Percentiles rank a stretch among this genome's conserved stretches.
Conservation (phyloP, 176 grass and related monocot species). For the Avena insularis region DNA sequence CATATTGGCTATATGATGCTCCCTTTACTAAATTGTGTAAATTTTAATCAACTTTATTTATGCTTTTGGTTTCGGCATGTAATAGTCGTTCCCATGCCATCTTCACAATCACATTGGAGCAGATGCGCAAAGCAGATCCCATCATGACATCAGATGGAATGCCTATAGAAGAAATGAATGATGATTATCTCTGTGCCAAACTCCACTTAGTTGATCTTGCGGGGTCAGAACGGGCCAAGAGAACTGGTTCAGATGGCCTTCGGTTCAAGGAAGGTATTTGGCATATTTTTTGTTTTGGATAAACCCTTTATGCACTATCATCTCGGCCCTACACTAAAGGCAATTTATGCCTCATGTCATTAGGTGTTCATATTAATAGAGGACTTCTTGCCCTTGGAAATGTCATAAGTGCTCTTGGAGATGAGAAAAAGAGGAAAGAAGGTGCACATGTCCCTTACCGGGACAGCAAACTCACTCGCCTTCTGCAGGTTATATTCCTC, state of each 20-base stretch:
- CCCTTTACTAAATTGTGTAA: slow-evolving; percentile 25
- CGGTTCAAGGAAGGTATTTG: slow-evolving; percentile 96
- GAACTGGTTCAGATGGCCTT: slow-evolving; percentile 96
- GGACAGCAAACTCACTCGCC: slow-evolving; percentile 98
- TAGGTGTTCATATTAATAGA: slow-evolving; percentile 99
- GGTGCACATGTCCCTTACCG: slow-evolving; percentile 93
- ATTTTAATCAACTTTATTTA: slow-evolving; percentile 48
- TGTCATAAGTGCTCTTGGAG: slow-evolving; percentile 98
- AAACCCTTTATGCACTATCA: not conserved
- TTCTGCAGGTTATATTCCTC: slow-evolving; percentile 74
- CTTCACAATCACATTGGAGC: slow-evolving; percentile 99
- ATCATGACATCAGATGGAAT: slow-evolving; percentile 69
- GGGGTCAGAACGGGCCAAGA: slow-evolving; percentile 91
- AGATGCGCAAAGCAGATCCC: slow-evolving; percentile 92
- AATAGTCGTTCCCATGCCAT: slow-evolving; percentile 99
- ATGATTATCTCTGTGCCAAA: slow-evolving; percentile 96
- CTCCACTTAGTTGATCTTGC: slow-evolving; percentile 97
- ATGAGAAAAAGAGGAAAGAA: slow-evolving; percentile 99
- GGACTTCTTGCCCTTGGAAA: slow-evolving; percentile 97
- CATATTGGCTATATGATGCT: slow-evolving; percentile 25
- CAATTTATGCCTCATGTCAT: slow-evolving; percentile 39
- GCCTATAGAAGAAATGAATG: slow-evolving; percentile 78
- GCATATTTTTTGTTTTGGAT: slow-evolving; percentile 26
- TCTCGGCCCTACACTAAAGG: not conserved
- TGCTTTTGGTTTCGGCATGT: slow-evolving; percentile 58